phyloP scores from a whole-genome alignment of 306 rosid genomes.

The Geum urbanum region DNA sequence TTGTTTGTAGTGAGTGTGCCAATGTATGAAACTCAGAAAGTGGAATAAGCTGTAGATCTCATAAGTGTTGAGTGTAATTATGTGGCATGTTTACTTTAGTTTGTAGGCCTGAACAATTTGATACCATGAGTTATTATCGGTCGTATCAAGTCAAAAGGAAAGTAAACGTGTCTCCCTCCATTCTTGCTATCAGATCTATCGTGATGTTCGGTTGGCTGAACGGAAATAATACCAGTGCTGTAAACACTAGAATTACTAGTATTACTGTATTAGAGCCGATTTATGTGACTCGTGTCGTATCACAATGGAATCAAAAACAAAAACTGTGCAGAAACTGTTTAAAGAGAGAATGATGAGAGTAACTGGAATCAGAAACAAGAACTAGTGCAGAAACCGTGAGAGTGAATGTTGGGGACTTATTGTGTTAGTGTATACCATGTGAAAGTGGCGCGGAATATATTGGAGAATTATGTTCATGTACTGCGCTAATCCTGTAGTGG shows the following conservation, averaged over 20 bases:
- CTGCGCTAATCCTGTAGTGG: background rate
- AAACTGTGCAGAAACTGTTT: background rate
- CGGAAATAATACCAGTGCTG: background rate
- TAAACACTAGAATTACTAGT: background rate
- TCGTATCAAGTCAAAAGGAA: conserved; percentile 13
- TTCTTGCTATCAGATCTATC: background rate
- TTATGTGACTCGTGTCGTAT: background rate
- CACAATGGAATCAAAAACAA: background rate
- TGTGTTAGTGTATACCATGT: background rate
- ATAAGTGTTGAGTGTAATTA: conserved; percentile 47
- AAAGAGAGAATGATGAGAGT: background rate
- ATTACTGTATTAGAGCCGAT: background rate
- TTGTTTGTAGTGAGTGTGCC: conserved; percentile 45
- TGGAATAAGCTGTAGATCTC: conserved; percentile 58
- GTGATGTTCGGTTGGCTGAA: background rate
- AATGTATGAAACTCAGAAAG: conserved; percentile 39
- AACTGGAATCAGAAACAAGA: background rate
- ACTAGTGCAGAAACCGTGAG: background rate
- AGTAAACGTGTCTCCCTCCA: conserved; percentile 5
- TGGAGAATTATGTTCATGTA: background rate
- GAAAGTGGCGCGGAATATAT: background rate
- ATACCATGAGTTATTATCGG: conserved; percentile 36
- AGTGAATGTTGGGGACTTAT: background rate
- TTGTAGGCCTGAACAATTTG: conserved; percentile 34
- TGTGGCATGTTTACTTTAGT: conserved; percentile 50